These are phyloP conservation scores for Cochlearia excelsa DNA, from an alignment of 345 rosid species.

Conservation along the genomic window DNA sequence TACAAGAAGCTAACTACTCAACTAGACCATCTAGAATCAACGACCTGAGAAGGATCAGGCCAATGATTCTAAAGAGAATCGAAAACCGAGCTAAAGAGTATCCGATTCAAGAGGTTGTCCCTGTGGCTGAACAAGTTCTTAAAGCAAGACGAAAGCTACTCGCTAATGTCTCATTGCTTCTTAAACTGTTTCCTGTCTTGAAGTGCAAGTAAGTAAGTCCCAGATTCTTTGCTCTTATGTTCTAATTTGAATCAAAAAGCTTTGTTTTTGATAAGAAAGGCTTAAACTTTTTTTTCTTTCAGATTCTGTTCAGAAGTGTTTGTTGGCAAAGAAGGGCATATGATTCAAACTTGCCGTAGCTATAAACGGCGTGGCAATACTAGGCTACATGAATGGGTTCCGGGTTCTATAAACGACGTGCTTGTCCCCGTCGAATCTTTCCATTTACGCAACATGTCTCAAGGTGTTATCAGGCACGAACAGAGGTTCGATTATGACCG, in stretches of 20 bases:
- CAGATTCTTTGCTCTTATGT: background rate
- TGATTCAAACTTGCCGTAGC: slow-evolving; percentile 74
- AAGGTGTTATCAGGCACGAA: slow-evolving; percentile 59
- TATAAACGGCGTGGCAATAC: slow-evolving; percentile 55
- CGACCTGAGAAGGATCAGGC: slow-evolving; percentile 64
- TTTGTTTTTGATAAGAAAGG: background rate
- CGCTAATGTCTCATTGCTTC: slow-evolving; percentile 57
- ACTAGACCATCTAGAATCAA: slow-evolving; percentile 39
- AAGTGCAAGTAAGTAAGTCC: slow-evolving; percentile 65
- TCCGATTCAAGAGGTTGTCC: slow-evolving; percentile 56
- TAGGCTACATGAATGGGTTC: slow-evolving; percentile 76
- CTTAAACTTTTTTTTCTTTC: slow-evolving; percentile 8
- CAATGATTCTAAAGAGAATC: slow-evolving; percentile 75
- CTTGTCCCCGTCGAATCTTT: slow-evolving; percentile 66
- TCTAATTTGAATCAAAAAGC: background rate
- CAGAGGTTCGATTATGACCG: slow-evolving; percentile 76
- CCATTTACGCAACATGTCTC: slow-evolving; percentile 58
- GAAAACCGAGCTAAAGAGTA: slow-evolving; percentile 66
- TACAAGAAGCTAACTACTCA: slow-evolving; percentile 26
- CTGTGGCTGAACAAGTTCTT: slow-evolving; percentile 68
- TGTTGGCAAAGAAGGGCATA: slow-evolving; percentile 81
- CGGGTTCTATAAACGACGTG: slow-evolving; percentile 63
- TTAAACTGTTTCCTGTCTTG: slow-evolving; percentile 50
- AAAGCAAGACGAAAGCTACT: slow-evolving; percentile 48
- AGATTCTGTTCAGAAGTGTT: slow-evolving; percentile 85